Evolutionary conservation across 805 yeast species (phyloP), one percentile per base, ranked within the genome.

Genomic region (Ogataea thermomethanolica): DNA sequence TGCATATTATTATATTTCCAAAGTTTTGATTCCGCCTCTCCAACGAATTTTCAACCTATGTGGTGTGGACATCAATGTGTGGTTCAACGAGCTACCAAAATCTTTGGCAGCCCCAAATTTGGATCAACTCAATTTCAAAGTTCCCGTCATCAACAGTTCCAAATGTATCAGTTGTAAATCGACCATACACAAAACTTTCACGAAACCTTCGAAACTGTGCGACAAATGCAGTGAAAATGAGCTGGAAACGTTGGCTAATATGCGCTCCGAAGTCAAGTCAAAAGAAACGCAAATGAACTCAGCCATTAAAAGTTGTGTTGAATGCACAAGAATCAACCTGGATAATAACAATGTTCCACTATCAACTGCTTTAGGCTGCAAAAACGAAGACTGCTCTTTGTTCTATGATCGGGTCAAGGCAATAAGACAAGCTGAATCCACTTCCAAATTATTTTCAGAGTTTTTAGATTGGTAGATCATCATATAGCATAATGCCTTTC

Each of bases 1-100:
- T 54, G 71, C 82, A 14, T 88, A 85, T 28, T 93, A 93, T 56
- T 93, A 93, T 60, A 88, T 93, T 34, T 74, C 75, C 2, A 83
- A 86, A 54, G 87, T 87, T 2, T 61, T 93, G 33, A 78, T 91
- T 7, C 98, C 99, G 2, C 98, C 99, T 0, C 63, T 93, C 39
- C 95, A 87, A 47, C 66, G 99, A 43, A 66, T 91, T 2, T 85
- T 93, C 61, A 84, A 79, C 51, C 61, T 91, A 10, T 63, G 88
- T 42, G 99, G 99, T 0, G 93, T 84, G 2, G 84, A 88, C 62
- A 71, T 90, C 5, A 67, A 69, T 29, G 68, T 67, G 4, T 93
- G 99, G 99, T 85, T 79, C 47, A 61, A 62, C 8, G 85, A 79
- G 21, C 68, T 89, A 66, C 87, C 95, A 0, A 66, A 66, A 45